Evolutionary conservation across 202 grass and related monocot species (phyloP).

Genomic region (Hordeum pubiflorum): DNA sequence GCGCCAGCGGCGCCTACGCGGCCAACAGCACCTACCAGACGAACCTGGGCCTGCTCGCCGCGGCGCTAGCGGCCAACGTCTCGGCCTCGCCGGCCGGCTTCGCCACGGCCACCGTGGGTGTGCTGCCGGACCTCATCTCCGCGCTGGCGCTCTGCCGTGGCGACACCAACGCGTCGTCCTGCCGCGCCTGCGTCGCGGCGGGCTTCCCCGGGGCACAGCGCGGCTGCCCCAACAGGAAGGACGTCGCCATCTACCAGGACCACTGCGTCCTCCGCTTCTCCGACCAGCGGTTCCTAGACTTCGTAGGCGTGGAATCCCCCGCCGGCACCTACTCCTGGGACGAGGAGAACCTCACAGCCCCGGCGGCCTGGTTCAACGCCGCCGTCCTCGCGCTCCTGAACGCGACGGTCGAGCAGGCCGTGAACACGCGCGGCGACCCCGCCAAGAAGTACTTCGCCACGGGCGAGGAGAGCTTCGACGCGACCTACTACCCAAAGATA

Average conservation of each 20-base stretch:
- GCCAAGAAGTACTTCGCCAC: conserved; percentile 34
- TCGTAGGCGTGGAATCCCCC: conserved; percentile 9
- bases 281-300: conserved; percentile 30
- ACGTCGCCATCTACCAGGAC: conserved; percentile 24
- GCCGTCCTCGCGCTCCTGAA: conserved; percentile 23
- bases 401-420: neutral
- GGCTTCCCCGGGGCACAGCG: conserved; percentile 8
- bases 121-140: neutral
- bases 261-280: conserved; percentile 49
- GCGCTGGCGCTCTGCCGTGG: conserved; percentile 39
- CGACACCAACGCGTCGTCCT: conserved; percentile 37
- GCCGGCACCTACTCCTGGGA: neutral
- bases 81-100: conserved; percentile 34
- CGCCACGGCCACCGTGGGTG: conserved; percentile 6
- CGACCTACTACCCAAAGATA: conserved; percentile 16
- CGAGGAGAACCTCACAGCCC: neutral
- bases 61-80: conserved; percentile 21
- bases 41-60: conserved; percentile 34
- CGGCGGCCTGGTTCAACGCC: conserved; percentile 16
- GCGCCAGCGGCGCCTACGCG: conserved; percentile 11
- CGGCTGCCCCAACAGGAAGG: conserved; percentile 33
- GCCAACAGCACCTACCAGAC: conserved; percentile 48
- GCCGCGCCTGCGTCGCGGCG: conserved; percentile 23
- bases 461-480: neutral
- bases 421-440: neutral